Base-by-base conservation (phyloP, 192 early-diverging fungal genomes). In the Kappamyces sp. region DNA sequence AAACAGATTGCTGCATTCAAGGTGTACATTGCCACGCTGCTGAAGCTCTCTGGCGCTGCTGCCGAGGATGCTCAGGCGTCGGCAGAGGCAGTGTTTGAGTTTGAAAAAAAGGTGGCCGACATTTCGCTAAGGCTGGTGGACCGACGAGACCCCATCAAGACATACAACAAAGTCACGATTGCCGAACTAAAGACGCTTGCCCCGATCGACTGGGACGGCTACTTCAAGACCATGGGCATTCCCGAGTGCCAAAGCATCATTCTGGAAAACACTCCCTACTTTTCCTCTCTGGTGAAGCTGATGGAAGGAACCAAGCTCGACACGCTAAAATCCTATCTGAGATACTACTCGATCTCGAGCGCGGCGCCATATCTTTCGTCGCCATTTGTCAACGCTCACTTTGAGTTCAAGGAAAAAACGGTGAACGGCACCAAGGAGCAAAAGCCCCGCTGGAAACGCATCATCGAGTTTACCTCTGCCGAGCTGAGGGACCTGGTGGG, bases 81-180 rank as follows among this genome's bases (percentile, higher is more conserved):
- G 1, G 40, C 55, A 1, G 15, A 35, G 40, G 31, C 33, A n/a
- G 40, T 58, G n/a, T 58, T 35, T 42, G 55, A n/a, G 5, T 23
- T 58, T n/a, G 55, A 58, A 58, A 58, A 23, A 2, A 6, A 40
- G 13, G 3, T 58, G 23, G 55, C 55, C 10, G 9, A 34, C n/a
- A 6, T 34, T 8, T 40, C 55, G 9, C 15, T 58, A 9, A n/a
- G n/a, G 8, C 8, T 32, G 12, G 55, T 41, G 23, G 31, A 58
- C 23, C n/a, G 38, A 35, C 55, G 55, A 40, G 55, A 58, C 33
- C 55, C 55, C 33, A 15, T n/a, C 5, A 58, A 58, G 41, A 58
- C n/a, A 13, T 58, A 58, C 55, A 58, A 58, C 40, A 58, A 58
- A 44, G 31, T n/a, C 9, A 42, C 39, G 42, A 12, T 58, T 40